Evolutionary conservation across 495 filamentous ascomycete genomes (phyloP).

Genomic region (Penicillium angulare): DNA sequence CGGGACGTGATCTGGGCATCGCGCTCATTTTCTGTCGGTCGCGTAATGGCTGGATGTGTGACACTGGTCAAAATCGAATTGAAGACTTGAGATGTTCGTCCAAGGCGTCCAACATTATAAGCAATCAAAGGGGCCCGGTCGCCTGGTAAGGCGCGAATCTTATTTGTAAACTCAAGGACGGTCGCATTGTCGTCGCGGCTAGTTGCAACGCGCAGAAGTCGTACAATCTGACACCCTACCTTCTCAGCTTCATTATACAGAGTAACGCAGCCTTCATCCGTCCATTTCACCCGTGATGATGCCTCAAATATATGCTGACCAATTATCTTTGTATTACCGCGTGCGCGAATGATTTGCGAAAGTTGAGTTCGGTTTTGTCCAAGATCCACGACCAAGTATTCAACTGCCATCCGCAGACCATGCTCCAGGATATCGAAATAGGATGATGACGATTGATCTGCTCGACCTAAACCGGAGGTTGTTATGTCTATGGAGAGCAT

Average conservation of each 20-base stretch:
- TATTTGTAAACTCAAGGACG: conserved; percentile 54
- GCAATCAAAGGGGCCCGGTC: conserved; percentile 59
- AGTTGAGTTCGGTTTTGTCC: conserved; percentile 45
- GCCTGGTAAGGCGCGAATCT: conserved; percentile 38
- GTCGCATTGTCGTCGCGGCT: conserved; percentile 57
- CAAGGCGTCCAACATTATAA: conserved; percentile 69
- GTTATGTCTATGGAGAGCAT: conserved; percentile 65
- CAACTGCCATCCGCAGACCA: conserved; percentile 68
- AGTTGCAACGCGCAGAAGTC: conserved; percentile 62
- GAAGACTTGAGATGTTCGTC: conserved; percentile 65
- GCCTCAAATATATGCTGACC: conserved; percentile 59
- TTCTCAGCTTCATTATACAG: conserved; percentile 56
- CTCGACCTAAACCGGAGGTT: conserved; percentile 30
- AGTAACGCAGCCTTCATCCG: conserved; percentile 54
- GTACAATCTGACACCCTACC: conserved; percentile 69
- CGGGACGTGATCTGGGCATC: conserved; percentile 52
- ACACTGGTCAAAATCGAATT: conserved; percentile 67
- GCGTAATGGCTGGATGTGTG: conserved; percentile 61
- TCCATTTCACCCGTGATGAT: conserved; percentile 56
- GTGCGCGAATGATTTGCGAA: conserved; percentile 46
- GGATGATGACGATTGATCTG: conserved; percentile 26
- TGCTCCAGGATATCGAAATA: conserved; percentile 57
- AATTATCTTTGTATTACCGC: conserved; percentile 73
- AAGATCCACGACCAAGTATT: conserved; percentile 70
- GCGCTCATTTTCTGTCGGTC: conserved; percentile 21